Conservation (phyloP, 192 early-diverging fungal genomes). For the Gigaspora rosea region DNA sequence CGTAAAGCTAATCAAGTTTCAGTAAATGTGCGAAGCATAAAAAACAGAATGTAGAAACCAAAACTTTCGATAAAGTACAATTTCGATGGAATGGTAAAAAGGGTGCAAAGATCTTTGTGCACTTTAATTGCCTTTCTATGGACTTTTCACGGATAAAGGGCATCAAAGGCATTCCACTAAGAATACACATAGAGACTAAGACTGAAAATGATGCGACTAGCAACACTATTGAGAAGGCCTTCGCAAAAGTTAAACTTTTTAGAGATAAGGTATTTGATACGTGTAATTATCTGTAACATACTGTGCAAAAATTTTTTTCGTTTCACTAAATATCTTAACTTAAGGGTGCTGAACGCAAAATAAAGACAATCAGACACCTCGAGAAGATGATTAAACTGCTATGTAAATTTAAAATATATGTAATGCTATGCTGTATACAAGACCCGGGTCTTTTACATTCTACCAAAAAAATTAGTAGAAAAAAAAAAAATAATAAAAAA, state of each 20-base stretch:
- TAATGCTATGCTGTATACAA: slow-evolving; percentile 15
- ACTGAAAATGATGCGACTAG: slow-evolving; percentile 29
- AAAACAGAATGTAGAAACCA: slow-evolving; percentile 35
- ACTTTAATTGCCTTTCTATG: no score
- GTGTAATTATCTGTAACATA: not conserved
- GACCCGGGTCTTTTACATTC: no score
- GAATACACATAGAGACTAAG: slow-evolving; percentile 50
- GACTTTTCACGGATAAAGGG: no score
- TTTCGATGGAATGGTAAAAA: no score
- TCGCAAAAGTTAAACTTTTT: slow-evolving; percentile 70
- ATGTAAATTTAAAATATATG: slow-evolving; percentile 36
- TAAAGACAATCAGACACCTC: slow-evolving; percentile 74
- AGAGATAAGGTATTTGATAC: slow-evolving; percentile 23
- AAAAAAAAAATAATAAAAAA: no score
- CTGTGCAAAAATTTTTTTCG: not conserved
- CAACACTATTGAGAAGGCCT: slow-evolving; percentile 55
- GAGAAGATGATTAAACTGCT: slow-evolving; percentile 68
- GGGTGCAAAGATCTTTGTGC: no score
- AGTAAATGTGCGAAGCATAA: no score
- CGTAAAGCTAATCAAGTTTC: no score
- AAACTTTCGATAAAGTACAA: no score
- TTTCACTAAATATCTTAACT: not conserved
- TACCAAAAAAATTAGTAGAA: no score
- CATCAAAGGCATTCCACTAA: slow-evolving; percentile 59
- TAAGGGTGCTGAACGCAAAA: slow-evolving; percentile 76